A percentile compares a stretch with the other conserved stretches of the same genome.
Evolutionary conservation across 805 yeast genomes (phyloP).

Genomic region (Naumovozyma baii): DNA sequence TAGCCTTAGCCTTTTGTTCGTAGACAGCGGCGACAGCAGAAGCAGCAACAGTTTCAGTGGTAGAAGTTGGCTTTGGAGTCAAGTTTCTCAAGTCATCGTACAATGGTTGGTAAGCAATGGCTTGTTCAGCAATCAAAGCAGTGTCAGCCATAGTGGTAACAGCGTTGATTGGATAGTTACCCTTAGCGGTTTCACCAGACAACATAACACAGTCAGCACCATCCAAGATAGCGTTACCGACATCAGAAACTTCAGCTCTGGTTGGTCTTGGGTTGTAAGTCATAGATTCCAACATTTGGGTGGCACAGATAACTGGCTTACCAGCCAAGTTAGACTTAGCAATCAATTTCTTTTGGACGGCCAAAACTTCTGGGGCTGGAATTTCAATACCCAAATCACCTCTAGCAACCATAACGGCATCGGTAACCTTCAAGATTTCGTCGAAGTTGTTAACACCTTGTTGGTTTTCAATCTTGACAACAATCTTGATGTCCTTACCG

Average conservation of each 20-base stretch:
- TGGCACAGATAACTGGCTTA: conserved; percentile 98
- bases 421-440: conserved; percentile 87
- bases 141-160: conserved; percentile 99
- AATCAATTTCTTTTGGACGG: conserved; percentile 96
- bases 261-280: conserved; percentile 99
- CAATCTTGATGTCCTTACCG: conserved; percentile 92
- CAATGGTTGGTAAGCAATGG: conserved; percentile 75
- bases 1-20: conserved; percentile 95
- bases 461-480: conserved; percentile 96
- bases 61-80: conserved; percentile 80
- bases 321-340: conserved; percentile 99
- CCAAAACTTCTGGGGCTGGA: conserved; percentile 97
- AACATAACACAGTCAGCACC: conserved; percentile 99
- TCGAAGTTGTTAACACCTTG: conserved; percentile 99
- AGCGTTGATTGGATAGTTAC: conserved; percentile 95
- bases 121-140: conserved; percentile 90
- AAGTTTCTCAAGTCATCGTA: conserved; percentile 83
- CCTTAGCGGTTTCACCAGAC: conserved; percentile 99
- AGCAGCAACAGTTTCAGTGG: conserved; percentile 93
- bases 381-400: conserved; percentile 99
- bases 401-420: conserved; percentile 99
- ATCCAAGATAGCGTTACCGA: conserved; percentile 96
- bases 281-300: conserved; percentile 99
- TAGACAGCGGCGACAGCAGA: conserved; percentile 94
- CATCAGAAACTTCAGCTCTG: conserved; percentile 98